phyloP scores from a whole-genome alignment of 306 rosid species.

The Oxytropis ochrocephala region DNA sequence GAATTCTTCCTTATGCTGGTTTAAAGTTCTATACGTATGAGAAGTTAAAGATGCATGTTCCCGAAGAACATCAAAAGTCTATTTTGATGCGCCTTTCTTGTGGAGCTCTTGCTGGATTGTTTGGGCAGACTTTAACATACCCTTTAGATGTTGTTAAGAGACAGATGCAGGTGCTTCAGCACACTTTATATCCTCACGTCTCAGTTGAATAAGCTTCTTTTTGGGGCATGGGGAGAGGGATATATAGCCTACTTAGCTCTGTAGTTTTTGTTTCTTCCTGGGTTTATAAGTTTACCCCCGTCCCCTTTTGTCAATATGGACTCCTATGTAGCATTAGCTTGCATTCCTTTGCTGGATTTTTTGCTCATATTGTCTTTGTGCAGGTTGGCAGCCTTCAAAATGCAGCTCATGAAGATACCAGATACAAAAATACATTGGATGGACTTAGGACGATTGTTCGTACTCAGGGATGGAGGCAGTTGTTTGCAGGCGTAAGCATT shows the following conservation, averaged over 20 bases:
- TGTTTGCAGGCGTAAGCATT: slow-evolving; percentile 92
- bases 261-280: not conserved
- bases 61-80: slow-evolving; percentile 80
- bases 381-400: slow-evolving; percentile 67
- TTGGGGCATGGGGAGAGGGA: not conserved
- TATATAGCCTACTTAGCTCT: not conserved
- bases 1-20: slow-evolving; percentile 96
- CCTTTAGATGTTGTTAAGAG: slow-evolving; percentile 96
- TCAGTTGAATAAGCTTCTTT: not conserved
- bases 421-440: slow-evolving; percentile 56
- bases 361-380: slow-evolving; percentile 11
- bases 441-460: slow-evolving; percentile 57
- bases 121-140: slow-evolving; percentile 93
- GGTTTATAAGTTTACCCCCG: not conserved
- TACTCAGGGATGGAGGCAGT: slow-evolving; percentile 83
- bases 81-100: slow-evolving; percentile 79
- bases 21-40: slow-evolving; percentile 87
- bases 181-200: not conserved
- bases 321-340: not conserved
- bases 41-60: slow-evolving; percentile 65
- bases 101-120: slow-evolving; percentile 93
- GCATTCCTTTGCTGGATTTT: slow-evolving; percentile 9
- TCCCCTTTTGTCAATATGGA: not conserved
- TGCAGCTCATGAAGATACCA: slow-evolving; percentile 40
- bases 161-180: slow-evolving; percentile 82